phyloP scores from a whole-genome alignment of 345 rosid genomes.

The Punica granatum region DNA sequence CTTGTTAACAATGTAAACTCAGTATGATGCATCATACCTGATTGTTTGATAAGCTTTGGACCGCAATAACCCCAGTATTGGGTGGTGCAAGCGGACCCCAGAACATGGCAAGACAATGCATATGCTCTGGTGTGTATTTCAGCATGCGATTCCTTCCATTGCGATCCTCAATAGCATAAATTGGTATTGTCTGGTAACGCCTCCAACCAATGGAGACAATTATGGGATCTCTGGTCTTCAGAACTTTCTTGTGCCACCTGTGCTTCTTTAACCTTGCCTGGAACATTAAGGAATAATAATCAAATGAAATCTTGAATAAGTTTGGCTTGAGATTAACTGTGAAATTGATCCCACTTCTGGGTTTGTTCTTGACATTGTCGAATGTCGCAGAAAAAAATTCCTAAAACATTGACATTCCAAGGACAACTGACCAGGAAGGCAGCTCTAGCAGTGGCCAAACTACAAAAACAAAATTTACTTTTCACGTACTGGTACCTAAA shows the following conservation, averaged over 20 bases:
- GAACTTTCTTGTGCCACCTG: conserved; percentile 89
- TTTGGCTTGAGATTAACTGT: conserved; percentile 2
- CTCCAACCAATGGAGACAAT: conserved; percentile 95
- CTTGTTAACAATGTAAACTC: neutral
- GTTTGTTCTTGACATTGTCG: neutral
- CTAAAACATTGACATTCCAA: neutral
- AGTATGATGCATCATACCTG: conserved; percentile 38
- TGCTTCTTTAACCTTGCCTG: conserved; percentile 82
- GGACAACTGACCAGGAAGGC: neutral
- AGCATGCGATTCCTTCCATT: conserved; percentile 94
- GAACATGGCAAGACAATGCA: conserved; percentile 93
- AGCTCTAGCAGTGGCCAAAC: neutral
- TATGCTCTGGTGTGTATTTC: conserved; percentile 91
- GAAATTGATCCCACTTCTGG: neutral
- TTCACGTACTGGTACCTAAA: neutral
- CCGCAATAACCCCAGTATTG: conserved; percentile 75
- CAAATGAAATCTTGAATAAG: neutral
- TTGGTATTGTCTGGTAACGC: conserved; percentile 81
- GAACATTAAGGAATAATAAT: conserved; percentile 10
- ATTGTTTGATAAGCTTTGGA: conserved; percentile 68
- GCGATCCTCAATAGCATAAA: conserved; percentile 73
- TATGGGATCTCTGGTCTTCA: conserved; percentile 83
- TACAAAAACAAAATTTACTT: too few species aligned
- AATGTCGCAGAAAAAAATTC: neutral
- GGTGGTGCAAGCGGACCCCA: conserved; percentile 99